Conservation (phyloP, 2,329 filamentous ascomycete genomes). For the Xylaria hypoxylon region DNA sequence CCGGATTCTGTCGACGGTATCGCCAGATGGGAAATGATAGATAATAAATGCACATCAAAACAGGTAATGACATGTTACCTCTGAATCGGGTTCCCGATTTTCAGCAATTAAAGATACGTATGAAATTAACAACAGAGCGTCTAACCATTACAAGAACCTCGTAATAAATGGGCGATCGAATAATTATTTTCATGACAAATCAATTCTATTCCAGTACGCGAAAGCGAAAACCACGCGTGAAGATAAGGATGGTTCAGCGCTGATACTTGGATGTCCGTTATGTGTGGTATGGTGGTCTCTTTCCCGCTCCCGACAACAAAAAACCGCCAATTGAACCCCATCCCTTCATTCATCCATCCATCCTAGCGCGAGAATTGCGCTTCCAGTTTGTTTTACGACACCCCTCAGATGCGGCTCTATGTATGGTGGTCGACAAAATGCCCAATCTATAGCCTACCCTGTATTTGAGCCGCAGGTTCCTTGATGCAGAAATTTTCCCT, state of each 20-base stretch:
- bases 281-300: neutral
- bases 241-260: neutral
- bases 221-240: neutral
- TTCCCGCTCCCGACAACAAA: neutral
- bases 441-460: constrained; percentile 38
- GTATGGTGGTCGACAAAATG: constrained; percentile 30
- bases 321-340: neutral
- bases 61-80: neutral
- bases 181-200: constrained; percentile 1
- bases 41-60: neutral
- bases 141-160: neutral
- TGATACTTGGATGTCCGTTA: neutral
- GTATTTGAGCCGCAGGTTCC: constrained; percentile 26
- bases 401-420: constrained; percentile 42
- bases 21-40: no score
- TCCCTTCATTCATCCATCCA: constrained; percentile 6
- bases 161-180: neutral
- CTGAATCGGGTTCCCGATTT: neutral
- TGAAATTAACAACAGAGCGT: neutral
- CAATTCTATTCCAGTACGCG: constrained; percentile 13
- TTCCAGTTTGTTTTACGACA: constrained; percentile 8
- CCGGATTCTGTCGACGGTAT: no score
- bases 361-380: neutral
- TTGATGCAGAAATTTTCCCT: constrained; percentile 23
- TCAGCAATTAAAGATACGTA: neutral